Conservation (phyloP, 1,284 basidiomycete genomes). For the Trametes sp. region DNA sequence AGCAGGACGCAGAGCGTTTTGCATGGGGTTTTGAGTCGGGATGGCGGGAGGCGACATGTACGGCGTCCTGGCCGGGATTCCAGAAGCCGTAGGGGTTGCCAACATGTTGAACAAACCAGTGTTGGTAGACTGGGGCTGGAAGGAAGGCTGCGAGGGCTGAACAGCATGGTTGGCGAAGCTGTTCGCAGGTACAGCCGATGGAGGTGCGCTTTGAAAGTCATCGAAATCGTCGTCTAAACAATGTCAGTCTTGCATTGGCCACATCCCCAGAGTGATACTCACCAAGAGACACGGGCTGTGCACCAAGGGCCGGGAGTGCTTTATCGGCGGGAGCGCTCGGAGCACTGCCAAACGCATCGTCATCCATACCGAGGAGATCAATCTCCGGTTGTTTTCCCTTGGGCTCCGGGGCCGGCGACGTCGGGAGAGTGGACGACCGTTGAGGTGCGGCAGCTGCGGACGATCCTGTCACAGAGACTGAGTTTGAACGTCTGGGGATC, state of each 20-base stretch:
- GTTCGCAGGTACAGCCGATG: constrained; percentile 45
- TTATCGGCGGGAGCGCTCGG: constrained; percentile 53
- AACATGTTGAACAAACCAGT: constrained; percentile 37
- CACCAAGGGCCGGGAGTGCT: constrained; percentile 57
- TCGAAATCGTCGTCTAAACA: constrained; percentile 81
- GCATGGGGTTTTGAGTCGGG: constrained; percentile 29
- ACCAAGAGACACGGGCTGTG: constrained; percentile 51
- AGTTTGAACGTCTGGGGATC: constrained; percentile 51
- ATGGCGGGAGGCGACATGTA: constrained; percentile 33
- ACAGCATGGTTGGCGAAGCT: constrained; percentile 43
- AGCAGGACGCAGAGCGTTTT: constrained; percentile 19
- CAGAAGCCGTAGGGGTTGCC: constrained; percentile 11
- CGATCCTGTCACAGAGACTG: constrained; percentile 38
- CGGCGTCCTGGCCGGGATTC: constrained; percentile 28
- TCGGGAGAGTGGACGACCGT: constrained; percentile 51
- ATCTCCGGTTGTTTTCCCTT: constrained; percentile 48
- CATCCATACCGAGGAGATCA: constrained; percentile 67
- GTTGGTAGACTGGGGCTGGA: constrained; percentile 22
- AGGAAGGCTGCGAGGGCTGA: constrained; percentile 28
- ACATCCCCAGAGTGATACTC: not conserved
- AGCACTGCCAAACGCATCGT: constrained; percentile 59
- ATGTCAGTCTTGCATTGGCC: not conserved
- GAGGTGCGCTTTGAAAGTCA: constrained; percentile 87
- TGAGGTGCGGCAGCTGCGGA: constrained; percentile 37
- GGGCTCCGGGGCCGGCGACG: constrained; percentile 51